Percentiles rank a stretch among this genome's conserved stretches.
These are phyloP conservation scores for Hypomontagnella submonticulosa DNA, from an alignment of 495 filamentous ascomycete species.

Conservation along the genomic window DNA sequence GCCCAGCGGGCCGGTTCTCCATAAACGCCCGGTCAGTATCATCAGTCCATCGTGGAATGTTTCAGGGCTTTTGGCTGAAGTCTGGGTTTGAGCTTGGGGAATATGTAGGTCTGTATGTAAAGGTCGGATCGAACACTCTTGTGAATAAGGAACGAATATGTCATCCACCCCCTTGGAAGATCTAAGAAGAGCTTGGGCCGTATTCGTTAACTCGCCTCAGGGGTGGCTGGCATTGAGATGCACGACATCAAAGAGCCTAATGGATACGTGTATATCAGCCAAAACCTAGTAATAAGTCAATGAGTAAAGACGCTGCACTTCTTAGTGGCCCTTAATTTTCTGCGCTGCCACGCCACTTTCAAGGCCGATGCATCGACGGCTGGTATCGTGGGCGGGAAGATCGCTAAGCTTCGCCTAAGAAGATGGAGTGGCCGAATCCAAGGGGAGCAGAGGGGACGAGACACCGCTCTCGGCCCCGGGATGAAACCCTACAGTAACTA, in stretches of 20 bases:
- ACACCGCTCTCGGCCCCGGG: constrained; percentile 38
- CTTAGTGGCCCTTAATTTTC: constrained; percentile 30
- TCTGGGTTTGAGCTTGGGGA: constrained; percentile 21
- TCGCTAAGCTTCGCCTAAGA: constrained; percentile 31
- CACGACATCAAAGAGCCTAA: constrained; percentile 44
- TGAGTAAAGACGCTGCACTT: constrained; percentile 31
- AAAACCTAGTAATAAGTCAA: constrained; percentile 37
- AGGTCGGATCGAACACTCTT: constrained; percentile 11
- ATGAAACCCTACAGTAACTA: constrained; percentile 38
- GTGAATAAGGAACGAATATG: constrained; percentile 15
- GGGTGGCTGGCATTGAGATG: constrained; percentile 30
- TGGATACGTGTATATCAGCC: constrained; percentile 38
- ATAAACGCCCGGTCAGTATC: constrained; percentile 39
- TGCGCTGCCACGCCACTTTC: constrained; percentile 31
- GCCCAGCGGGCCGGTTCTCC: constrained; percentile 41
- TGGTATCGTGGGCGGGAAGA: constrained; percentile 17
- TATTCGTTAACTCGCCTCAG: constrained; percentile 20
- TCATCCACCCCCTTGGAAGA: constrained; percentile 21
- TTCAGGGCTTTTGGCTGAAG: constrained; percentile 44
- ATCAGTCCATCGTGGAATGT: constrained; percentile 24
- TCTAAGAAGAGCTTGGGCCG: constrained; percentile 22
- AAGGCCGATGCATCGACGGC: constrained; percentile 1
- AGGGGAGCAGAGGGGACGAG: constrained; percentile 16
- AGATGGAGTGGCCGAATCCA: constrained; percentile 14
- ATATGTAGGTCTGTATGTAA: constrained; percentile 10